Evolutionary conservation across 148 eudicot genomes (phyloP).

Genomic region (Rhododendron griersonianum): DNA sequence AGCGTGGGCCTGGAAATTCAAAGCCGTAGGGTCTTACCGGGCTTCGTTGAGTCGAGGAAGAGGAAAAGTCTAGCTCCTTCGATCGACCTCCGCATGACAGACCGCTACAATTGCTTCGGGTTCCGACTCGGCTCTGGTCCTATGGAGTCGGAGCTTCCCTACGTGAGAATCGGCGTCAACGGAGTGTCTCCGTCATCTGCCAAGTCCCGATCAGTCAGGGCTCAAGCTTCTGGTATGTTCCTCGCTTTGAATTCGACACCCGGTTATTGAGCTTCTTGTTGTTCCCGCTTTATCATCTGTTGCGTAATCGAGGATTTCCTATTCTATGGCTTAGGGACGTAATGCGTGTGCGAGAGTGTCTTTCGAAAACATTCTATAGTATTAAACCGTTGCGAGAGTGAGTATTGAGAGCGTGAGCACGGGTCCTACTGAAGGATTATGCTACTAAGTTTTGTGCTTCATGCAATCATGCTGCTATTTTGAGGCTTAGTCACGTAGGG

Average conservation of each 20-base stretch:
- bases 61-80: constrained; percentile 5
- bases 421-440: not conserved
- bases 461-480: too few relatives aligned
- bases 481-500: too few relatives aligned
- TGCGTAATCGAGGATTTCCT: not conserved
- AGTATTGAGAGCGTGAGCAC: not conserved
- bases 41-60: constrained; percentile 23
- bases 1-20: constrained; percentile 28
- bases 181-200: constrained; percentile 36
- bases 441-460: too few relatives aligned
- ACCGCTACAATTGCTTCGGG: constrained; percentile 22
- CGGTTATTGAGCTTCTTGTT: not conserved
- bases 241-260: not conserved
- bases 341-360: not conserved
- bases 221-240: constrained; percentile 57
- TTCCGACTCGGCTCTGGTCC: constrained; percentile 27
- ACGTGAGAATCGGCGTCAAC: constrained; percentile 35
- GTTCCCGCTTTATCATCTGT: not conserved
- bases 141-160: constrained; percentile 48
- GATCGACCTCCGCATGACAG: constrained; percentile 27
- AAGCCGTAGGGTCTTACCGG: constrained; percentile 24
- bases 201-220: constrained; percentile 64
- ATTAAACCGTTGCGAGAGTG: not conserved
- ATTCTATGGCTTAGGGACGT: not conserved
- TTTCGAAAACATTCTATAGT: not conserved